Evolutionary conservation across 2,329 filamentous ascomycete species (phyloP).

Genomic region (Chaetomiaceae sp.): DNA sequence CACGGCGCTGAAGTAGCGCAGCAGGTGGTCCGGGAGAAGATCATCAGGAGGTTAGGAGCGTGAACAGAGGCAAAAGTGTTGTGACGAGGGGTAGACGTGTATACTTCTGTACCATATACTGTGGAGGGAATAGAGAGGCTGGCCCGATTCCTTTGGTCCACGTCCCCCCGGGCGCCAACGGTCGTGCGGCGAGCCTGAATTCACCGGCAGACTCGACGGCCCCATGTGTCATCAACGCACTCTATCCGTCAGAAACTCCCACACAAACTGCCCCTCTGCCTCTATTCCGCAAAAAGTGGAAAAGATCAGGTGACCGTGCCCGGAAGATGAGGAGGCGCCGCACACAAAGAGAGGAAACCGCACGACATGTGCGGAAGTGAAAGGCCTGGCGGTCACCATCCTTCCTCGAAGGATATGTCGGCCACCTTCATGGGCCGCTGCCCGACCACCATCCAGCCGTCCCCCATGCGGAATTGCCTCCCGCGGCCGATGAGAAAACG

Average conservation of each 20-base stretch:
- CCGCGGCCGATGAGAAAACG: slow-evolving; percentile 23
- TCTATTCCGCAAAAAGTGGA: too few species aligned
- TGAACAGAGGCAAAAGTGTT: slow-evolving; percentile 8
- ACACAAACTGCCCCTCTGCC: too few species aligned
- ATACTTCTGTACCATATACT: slow-evolving; percentile 25
- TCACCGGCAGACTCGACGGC: too few species aligned
- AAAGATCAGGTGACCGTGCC: too few species aligned
- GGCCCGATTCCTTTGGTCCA: slow-evolving; percentile 7
- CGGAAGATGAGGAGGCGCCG: too few species aligned
- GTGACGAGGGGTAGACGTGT: slow-evolving; percentile 16
- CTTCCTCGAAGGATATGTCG: slow-evolving; percentile 26
- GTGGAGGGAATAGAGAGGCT: slow-evolving; percentile 16
- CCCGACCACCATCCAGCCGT: slow-evolving; percentile 24
- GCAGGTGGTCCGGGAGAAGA: slow-evolving; percentile 67
- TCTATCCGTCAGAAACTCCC: too few species aligned
- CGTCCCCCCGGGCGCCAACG: neutral
- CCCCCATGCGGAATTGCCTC: slow-evolving; percentile 20
- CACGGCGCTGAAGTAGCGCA: slow-evolving; percentile 74
- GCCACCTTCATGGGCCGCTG: slow-evolving; percentile 25
- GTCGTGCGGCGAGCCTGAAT: too few species aligned
- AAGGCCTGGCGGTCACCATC: slow-evolving; percentile 17
- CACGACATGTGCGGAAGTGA: neutral
- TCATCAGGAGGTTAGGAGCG: slow-evolving; percentile 46
- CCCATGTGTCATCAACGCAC: too few species aligned
- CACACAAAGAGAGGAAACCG: neutral